These are phyloP conservation scores for Rosa lucieae DNA, from an alignment of 306 rosid species.

Conservation along the genomic window DNA sequence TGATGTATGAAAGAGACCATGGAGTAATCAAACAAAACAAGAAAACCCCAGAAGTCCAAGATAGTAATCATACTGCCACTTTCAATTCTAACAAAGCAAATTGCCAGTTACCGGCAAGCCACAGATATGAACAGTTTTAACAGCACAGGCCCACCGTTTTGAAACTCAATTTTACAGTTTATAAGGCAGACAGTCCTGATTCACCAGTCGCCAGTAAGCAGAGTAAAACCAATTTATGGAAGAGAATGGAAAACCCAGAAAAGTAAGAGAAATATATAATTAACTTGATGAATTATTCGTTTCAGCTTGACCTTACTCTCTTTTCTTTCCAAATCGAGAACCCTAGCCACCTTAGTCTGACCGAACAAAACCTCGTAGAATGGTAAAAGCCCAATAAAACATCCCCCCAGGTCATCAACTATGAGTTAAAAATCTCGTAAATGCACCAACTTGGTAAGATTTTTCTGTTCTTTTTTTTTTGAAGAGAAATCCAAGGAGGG, in stretches of 20 bases:
- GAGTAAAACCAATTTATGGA: not conserved
- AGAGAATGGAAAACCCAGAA: not conserved
- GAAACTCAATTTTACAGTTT: slow-evolving; percentile 29
- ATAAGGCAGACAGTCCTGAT: slow-evolving; percentile 3
- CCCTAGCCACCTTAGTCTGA: not conserved
- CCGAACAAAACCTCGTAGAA: slow-evolving; percentile 2
- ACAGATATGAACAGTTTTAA: slow-evolving; percentile 46
- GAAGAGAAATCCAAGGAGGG: not conserved
- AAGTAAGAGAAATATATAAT: not conserved
- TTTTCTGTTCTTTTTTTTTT: not conserved
- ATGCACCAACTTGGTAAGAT: slow-evolving; percentile 6
- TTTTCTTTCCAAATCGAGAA: not conserved
- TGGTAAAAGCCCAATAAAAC: slow-evolving; percentile 18
- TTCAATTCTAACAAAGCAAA: slow-evolving; percentile 38
- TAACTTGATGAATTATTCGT: not conserved
- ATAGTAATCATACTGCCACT: slow-evolving; percentile 39
- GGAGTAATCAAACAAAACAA: slow-evolving; percentile 46
- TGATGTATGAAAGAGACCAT: slow-evolving; percentile 57
- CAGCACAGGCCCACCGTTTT: slow-evolving; percentile 46
- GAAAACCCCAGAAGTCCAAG: slow-evolving; percentile 44
- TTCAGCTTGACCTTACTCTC: not conserved
- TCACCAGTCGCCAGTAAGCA: not conserved
- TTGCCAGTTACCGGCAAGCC: slow-evolving; percentile 37
- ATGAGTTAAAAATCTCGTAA: slow-evolving; percentile 19
- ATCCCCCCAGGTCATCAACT: slow-evolving; percentile 19